A percentile compares a stretch with the other conserved stretches of the same genome.
Evolutionary conservation across 192 early-diverging fungal genomes (phyloP).

Genomic region (Spizellomyces punctatus): DNA sequence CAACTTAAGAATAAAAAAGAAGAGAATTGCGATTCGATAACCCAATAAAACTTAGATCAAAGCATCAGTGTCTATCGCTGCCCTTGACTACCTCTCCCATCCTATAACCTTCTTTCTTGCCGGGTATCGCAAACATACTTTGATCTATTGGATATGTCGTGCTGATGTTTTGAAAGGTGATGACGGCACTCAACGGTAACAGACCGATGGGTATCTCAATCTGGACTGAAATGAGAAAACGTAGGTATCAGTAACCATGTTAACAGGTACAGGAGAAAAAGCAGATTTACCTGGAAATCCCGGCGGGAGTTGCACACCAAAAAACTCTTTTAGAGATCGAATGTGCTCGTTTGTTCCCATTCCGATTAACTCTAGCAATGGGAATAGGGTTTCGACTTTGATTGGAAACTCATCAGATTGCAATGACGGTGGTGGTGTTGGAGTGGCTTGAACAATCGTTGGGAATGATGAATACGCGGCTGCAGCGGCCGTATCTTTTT

Average conservation of each 20-base stretch:
- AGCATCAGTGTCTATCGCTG: slow-evolving; percentile 11
- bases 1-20: too few relatives aligned
- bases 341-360: slow-evolving; percentile 45
- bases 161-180: slow-evolving; percentile 46
- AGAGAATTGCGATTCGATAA: too few relatives aligned
- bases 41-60: too few relatives aligned
- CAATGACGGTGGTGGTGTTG: slow-evolving; percentile 26
- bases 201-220: slow-evolving; percentile 52
- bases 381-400: slow-evolving; percentile 35
- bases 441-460: slow-evolving; percentile 16
- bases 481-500: not conserved
- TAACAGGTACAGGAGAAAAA: not conserved
- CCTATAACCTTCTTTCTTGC: slow-evolving; percentile 44
- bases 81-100: slow-evolving; percentile 44
- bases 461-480: slow-evolving; percentile 12
- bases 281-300: slow-evolving; percentile 42
- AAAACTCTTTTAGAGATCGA: slow-evolving; percentile 41
- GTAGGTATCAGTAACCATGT: not conserved
- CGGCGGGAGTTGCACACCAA: slow-evolving; percentile 43
- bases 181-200: slow-evolving; percentile 41
- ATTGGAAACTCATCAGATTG: slow-evolving; percentile 43
- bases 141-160: slow-evolving; percentile 27
- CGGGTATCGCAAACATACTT: slow-evolving; percentile 44
- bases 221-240: slow-evolving; percentile 28
- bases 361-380: slow-evolving; percentile 48